Evolutionary conservation across 305 asterid genomes (phyloP).

Genomic region (Stenogyne calaminthoides): DNA sequence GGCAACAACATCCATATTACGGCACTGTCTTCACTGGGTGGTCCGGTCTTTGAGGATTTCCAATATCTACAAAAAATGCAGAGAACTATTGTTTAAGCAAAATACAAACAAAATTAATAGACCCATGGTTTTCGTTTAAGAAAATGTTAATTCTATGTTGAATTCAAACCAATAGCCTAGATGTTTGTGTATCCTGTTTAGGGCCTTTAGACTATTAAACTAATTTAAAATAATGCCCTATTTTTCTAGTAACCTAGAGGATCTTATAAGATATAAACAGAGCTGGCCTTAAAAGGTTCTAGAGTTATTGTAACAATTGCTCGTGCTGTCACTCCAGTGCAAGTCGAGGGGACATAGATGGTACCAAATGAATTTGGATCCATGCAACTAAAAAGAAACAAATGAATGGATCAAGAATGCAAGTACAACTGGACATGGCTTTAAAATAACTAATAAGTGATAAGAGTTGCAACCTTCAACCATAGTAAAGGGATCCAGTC

Average conservation of each 20-base stretch:
- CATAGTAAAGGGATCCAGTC: too few relatives aligned
- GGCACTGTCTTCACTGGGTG: slow-evolving; percentile 45
- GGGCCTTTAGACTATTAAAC: slow-evolving; percentile 6
- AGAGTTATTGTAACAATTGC: slow-evolving; percentile 39
- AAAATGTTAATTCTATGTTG: slow-evolving; percentile 7
- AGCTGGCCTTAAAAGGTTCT: slow-evolving; percentile 44
- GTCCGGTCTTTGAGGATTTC: slow-evolving; percentile 48
- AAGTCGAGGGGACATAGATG: slow-evolving; percentile 38
- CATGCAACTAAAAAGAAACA: too few relatives aligned
- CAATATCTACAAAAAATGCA: slow-evolving; percentile 32
- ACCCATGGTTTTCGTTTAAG: not conserved
- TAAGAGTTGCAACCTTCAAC: too few relatives aligned
- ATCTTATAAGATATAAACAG: slow-evolving; percentile 13
- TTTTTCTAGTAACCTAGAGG: slow-evolving; percentile 8
- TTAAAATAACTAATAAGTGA: too few relatives aligned
- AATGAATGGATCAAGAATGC: too few relatives aligned
- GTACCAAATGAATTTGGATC: slow-evolving; percentile 28
- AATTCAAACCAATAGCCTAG: not conserved
- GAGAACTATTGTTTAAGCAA: slow-evolving; percentile 9
- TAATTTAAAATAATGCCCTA: slow-evolving; percentile 5
- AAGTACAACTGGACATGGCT: too few relatives aligned
- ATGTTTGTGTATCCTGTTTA: slow-evolving; percentile 8
- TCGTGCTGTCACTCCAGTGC: slow-evolving; percentile 52
- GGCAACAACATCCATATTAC: too few relatives aligned
- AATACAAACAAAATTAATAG: not conserved